Evolutionary conservation across 164 flowering plant genomes (phyloP).

Genomic region (Macadamia tetraphylla): DNA sequence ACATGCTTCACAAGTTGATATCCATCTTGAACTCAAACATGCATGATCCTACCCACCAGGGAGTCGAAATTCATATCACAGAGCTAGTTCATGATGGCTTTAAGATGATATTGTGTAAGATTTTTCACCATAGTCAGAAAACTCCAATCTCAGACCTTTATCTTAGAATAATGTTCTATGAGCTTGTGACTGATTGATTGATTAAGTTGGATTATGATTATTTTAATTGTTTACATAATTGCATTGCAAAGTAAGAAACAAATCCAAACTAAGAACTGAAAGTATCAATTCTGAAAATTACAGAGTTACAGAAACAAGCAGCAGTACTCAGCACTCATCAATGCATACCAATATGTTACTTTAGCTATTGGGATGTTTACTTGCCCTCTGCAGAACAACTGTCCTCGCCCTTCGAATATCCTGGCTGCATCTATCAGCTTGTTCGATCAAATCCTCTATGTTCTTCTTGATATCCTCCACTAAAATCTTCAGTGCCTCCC

Average conservation of each 20-base stretch:
- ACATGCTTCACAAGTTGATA: background rate
- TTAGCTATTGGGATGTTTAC: conserved; percentile 40
- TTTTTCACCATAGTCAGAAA: too few species aligned
- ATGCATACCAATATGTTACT: conserved; percentile 5
- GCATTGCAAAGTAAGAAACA: background rate
- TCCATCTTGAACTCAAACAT: background rate
- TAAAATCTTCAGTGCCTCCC: conserved; percentile 52
- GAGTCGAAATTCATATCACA: background rate
- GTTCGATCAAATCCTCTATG: conserved; percentile 48
- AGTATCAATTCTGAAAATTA: background rate
- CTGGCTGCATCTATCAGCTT: conserved; percentile 57
- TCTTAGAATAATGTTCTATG: too few species aligned
- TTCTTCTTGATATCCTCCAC: conserved; percentile 74
- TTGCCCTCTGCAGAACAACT: conserved; percentile 61
- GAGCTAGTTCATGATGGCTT: background rate
- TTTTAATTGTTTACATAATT: too few species aligned
- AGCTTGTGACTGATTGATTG: too few species aligned
- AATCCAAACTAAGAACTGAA: background rate
- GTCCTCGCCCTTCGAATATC: conserved; percentile 61
- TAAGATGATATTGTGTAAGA: too few species aligned
- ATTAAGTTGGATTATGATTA: background rate
- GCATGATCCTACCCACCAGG: background rate
- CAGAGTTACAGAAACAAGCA: background rate
- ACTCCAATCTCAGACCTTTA: too few species aligned
- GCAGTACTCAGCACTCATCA: background rate